Evolutionary conservation across 2,329 filamentous ascomycete species (phyloP).

Genomic region (Gnomoniopsis smithogilvyi): DNA sequence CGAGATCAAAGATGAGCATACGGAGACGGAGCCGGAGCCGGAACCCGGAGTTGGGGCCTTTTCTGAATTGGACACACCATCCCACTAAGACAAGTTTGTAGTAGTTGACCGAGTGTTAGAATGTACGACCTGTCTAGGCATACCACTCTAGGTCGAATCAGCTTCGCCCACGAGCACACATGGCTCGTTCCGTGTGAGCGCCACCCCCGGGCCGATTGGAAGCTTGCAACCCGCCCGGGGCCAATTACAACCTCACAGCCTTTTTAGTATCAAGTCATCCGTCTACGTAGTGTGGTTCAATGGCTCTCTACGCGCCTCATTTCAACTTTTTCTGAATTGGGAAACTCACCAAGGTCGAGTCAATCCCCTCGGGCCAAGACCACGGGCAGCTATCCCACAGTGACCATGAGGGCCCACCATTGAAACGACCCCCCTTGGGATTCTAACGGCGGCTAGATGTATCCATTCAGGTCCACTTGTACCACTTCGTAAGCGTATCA

Average conservation of each 20-base stretch:
- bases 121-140: neutral
- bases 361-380: neutral
- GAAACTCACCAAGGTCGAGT: neutral
- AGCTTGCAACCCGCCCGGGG: neutral
- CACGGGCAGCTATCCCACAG: neutral
- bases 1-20: no score
- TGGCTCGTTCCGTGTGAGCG: neutral
- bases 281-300: neutral
- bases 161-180: neutral
- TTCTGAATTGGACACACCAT: no score
- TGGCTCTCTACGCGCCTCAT: neutral
- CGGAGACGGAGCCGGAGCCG: no score
- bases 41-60: no score
- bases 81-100: neutral
- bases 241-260: neutral
- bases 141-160: neutral
- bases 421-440: neutral
- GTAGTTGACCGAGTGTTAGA: neutral
- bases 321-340: neutral
- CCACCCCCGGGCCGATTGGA: neutral
- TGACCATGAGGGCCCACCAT: neutral
- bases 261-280: neutral
- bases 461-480: neutral
- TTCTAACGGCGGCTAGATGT: neutral
- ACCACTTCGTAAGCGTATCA: neutral